Conservation (phyloP, 2,329 filamentous ascomycete species). For the Talaromyces sp. region DNA sequence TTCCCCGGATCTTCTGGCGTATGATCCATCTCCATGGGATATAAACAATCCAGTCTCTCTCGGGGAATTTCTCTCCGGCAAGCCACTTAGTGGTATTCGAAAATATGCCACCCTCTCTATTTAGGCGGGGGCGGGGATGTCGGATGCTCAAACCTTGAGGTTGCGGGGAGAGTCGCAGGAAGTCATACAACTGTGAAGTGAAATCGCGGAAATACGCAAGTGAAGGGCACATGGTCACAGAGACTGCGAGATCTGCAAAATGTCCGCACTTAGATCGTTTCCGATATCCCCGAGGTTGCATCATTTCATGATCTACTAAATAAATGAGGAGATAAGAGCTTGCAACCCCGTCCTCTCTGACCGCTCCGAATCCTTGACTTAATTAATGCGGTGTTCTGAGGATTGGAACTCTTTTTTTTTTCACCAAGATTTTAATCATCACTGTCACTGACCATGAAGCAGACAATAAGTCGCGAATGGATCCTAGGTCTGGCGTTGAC, state of each 20-base stretch:
- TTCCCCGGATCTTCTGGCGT: not conserved
- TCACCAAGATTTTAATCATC: not conserved
- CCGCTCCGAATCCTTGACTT: no score
- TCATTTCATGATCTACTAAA: not conserved
- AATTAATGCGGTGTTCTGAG: not conserved
- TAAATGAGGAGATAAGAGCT: not conserved
- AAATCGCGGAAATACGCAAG: not conserved
- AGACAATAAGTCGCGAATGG: not conserved
- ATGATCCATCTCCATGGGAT: not conserved
- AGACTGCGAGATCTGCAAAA: not conserved
- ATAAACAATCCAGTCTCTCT: not conserved
- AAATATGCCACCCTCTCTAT: not conserved
- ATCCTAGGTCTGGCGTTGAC: not conserved
- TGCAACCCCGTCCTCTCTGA: not conserved
- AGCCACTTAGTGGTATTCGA: not conserved
- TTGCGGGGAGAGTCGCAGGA: not conserved
- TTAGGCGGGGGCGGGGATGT: slow-evolving; percentile 1
- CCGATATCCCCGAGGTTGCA: slow-evolving; percentile 1
- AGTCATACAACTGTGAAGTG: not conserved
- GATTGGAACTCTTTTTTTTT: not conserved
- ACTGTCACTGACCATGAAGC: not conserved
- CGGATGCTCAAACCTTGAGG: not conserved
- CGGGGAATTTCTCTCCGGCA: not conserved
- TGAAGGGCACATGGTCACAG: not conserved
- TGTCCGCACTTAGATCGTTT: not conserved